phyloP scores from a whole-genome alignment of 2,329 filamentous ascomycete genomes.

The Pezicula neosporulosa region DNA sequence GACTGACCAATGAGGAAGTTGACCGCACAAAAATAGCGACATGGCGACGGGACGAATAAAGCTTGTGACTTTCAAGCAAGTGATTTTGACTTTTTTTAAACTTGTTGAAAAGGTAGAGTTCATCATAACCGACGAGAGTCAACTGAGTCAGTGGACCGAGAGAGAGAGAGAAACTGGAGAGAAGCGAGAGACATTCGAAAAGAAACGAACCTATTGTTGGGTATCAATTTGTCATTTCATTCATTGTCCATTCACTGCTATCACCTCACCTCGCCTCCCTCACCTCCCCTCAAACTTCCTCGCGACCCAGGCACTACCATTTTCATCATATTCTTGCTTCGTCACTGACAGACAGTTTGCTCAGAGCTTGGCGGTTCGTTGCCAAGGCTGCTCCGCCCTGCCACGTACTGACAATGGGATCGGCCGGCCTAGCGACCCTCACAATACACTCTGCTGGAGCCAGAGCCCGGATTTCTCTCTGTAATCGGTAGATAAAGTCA shows the following conservation, averaged over 20 bases:
- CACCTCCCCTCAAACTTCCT: constrained; percentile 60
- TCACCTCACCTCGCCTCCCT: neutral
- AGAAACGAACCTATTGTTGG: neutral
- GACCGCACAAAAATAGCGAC: too few relatives aligned
- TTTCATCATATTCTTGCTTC: constrained; percentile 85
- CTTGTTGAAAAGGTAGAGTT: too few relatives aligned
- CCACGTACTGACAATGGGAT: constrained; percentile 84
- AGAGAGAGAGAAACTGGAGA: too few relatives aligned
- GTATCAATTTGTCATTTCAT: neutral
- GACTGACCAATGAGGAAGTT: too few relatives aligned
- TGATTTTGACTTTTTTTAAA: too few relatives aligned
- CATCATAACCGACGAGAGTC: too few relatives aligned
- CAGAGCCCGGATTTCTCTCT: constrained; percentile 67
- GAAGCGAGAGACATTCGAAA: neutral
- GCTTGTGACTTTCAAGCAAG: too few relatives aligned
- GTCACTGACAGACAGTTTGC: constrained; percentile 73
- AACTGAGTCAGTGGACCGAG: too few relatives aligned
- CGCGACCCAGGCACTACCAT: constrained; percentile 72
- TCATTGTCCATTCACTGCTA: neutral
- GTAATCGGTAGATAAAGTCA: constrained; percentile 78
- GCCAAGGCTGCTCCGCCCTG: constrained; percentile 76
- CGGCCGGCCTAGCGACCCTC: constrained; percentile 63
- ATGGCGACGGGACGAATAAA: too few relatives aligned
- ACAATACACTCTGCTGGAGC: constrained; percentile 77
- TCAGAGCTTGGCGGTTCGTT: constrained; percentile 56